Conservation (phyloP, 306 rosid species). For the Lupinus albus region DNA sequence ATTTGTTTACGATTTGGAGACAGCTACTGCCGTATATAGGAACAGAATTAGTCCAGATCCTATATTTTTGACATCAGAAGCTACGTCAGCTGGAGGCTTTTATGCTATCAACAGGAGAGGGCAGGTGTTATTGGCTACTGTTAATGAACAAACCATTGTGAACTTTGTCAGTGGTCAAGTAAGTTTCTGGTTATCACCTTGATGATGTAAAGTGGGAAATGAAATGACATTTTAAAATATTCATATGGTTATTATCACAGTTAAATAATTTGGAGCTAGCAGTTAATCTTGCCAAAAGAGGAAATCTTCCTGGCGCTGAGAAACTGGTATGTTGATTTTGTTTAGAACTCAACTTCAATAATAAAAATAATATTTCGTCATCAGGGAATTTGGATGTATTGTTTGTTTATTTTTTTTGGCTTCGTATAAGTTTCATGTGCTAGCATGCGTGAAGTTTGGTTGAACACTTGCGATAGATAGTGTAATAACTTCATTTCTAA, state of each 20-base stretch:
- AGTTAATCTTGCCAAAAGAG: slow-evolving; percentile 97
- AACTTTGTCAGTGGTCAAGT: slow-evolving; percentile 97
- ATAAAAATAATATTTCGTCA: slow-evolving; percentile 18
- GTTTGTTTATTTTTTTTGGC: slow-evolving; percentile 19
- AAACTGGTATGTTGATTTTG: slow-evolving; percentile 66
- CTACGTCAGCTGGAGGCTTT: slow-evolving; percentile 89
- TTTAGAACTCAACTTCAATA: slow-evolving; percentile 11
- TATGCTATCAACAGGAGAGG: slow-evolving; percentile 97
- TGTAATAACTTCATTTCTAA: slow-evolving; percentile 19
- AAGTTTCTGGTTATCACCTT: slow-evolving; percentile 41
- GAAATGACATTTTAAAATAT: slow-evolving; percentile 17
- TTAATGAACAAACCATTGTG: slow-evolving; percentile 93
- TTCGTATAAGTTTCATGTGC: slow-evolving; percentile 4
- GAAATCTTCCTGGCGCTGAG: slow-evolving; percentile 99
- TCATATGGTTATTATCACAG: slow-evolving; percentile 46
- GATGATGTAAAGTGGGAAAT: slow-evolving; percentile 29
- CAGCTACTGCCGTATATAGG: slow-evolving; percentile 96
- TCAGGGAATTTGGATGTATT: slow-evolving; percentile 13
- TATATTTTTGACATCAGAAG: slow-evolving; percentile 95
- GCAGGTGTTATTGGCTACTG: slow-evolving; percentile 98
- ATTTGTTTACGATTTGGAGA: slow-evolving; percentile 97
- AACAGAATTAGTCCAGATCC: slow-evolving; percentile 99
- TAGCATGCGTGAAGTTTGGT: slow-evolving; percentile 31
- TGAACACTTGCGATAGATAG: slow-evolving; percentile 3
- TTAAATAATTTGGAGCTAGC: slow-evolving; percentile 98